These are phyloP conservation scores for Dimocarpus longan DNA, from an alignment of 345 rosid genomes.

Conservation along the genomic window DNA sequence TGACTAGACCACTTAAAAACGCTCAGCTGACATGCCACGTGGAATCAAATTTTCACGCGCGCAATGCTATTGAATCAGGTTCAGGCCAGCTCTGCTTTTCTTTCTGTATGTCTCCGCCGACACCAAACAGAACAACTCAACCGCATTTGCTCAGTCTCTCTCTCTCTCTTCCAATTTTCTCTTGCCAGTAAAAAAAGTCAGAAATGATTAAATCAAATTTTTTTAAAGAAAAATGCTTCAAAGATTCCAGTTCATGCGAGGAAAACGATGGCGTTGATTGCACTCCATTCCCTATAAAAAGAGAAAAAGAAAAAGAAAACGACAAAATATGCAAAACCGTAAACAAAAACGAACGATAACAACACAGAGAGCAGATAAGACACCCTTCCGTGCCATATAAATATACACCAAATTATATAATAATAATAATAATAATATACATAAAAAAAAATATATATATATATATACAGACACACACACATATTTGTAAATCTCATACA, in stretches of 20 bases:
- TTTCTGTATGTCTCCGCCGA: constrained; percentile 42
- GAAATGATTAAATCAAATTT: background rate
- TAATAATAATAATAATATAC: too few species aligned
- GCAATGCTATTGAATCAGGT: too few species aligned
- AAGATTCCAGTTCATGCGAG: constrained; percentile 41
- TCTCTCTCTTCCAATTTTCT: background rate
- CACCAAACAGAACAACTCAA: background rate
- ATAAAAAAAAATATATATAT: too few species aligned
- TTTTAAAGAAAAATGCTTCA: constrained; percentile 9
- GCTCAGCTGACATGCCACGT: background rate
- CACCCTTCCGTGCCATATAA: constrained; percentile 22
- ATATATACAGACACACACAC: background rate
- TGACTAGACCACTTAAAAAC: background rate
- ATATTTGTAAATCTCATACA: background rate
- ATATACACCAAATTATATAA: background rate
- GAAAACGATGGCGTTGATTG: constrained; percentile 46
- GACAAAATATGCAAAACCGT: background rate
- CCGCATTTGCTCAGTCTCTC: background rate
- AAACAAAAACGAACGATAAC: constrained; percentile 15
- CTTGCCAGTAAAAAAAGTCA: background rate
- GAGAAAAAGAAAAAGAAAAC: background rate
- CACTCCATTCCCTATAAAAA: constrained; percentile 44
- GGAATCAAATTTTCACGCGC: background rate
- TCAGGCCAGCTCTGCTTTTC: constrained; percentile 2
- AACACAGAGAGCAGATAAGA: constrained; percentile 22